Conservation (phyloP, 2,329 filamentous ascomycete species). For the Thielaviopsis punctulata region DNA sequence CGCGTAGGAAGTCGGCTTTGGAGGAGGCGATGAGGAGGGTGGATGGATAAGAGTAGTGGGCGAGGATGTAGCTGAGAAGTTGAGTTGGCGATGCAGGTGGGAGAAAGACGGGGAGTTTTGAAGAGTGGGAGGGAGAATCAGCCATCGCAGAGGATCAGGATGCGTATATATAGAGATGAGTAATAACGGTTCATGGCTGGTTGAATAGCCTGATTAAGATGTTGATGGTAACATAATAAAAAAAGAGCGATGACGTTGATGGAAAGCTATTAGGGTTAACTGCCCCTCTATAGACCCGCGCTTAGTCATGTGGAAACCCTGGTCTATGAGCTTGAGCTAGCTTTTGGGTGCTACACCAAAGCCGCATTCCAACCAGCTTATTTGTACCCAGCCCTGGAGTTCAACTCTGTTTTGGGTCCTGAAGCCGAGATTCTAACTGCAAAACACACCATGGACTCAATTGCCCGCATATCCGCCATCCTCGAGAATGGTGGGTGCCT, state of each 20-base stretch:
- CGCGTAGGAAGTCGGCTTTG: conserved; percentile 44
- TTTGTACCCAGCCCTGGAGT: too few species aligned
- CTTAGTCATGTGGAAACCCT: conserved; percentile 2
- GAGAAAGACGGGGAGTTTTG: conserved; percentile 25
- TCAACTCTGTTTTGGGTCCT: neutral
- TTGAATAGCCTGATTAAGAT: neutral
- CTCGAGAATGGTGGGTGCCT: conserved; percentile 68
- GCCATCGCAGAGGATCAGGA: neutral
- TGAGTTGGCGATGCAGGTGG: conserved; percentile 38
- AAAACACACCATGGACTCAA: conserved; percentile 86
- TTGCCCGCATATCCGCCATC: conserved; percentile 81
- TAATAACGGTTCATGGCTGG: neutral
- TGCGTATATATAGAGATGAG: neutral
- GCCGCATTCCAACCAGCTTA: too few species aligned
- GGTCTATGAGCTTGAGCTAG: neutral
- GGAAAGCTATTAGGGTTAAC: conserved; percentile 1
- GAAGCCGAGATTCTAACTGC: too few species aligned
- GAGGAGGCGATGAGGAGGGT: conserved; percentile 56
- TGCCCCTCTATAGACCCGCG: neutral
- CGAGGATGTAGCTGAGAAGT: conserved; percentile 48
- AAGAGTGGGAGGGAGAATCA: neutral
- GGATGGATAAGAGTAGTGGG: conserved; percentile 36
- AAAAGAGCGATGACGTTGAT: neutral
- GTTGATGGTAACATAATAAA: neutral
- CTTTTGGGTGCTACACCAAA: neutral